Evolutionary conservation across 192 early-diverging fungal genomes (phyloP).

Genomic region (Dispira simplex): DNA sequence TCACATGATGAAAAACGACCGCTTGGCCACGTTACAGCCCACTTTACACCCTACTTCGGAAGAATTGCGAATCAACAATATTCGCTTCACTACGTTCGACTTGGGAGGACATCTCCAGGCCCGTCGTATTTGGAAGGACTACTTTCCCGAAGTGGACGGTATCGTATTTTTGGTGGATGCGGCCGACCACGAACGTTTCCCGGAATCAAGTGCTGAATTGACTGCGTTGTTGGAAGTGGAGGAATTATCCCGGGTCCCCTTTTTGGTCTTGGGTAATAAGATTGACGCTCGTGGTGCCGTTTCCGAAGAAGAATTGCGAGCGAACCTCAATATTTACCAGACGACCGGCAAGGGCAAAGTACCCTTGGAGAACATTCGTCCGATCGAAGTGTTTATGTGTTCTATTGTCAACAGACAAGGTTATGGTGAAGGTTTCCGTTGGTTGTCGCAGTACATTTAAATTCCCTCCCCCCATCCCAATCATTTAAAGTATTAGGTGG

Average conservation of each 20-base stretch:
- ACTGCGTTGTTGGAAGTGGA: slow-evolving; percentile 89
- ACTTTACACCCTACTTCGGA: slow-evolving; percentile 99
- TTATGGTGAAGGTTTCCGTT: slow-evolving; percentile 89
- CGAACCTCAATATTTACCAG: slow-evolving; percentile 82
- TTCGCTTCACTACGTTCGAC: slow-evolving; percentile 96
- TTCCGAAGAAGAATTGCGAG: slow-evolving; percentile 81
- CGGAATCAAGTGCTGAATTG: slow-evolving; percentile 87
- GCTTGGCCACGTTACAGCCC: slow-evolving; percentile 83
- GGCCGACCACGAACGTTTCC: slow-evolving; percentile 69
- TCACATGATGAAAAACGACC: slow-evolving; percentile 99
- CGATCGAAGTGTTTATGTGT: slow-evolving; percentile 99
- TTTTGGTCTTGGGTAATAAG: slow-evolving; percentile 98
- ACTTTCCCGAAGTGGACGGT: slow-evolving; percentile 95
- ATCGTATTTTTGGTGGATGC: slow-evolving; percentile 97
- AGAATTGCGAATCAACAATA: slow-evolving; percentile 92
- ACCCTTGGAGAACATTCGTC: slow-evolving; percentile 58
- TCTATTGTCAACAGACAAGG: slow-evolving; percentile 96
- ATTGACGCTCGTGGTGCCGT: slow-evolving; percentile 90
- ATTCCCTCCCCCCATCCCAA: too few relatives aligned
- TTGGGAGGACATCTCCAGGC: slow-evolving; percentile 94
- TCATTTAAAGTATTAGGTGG: background rate
- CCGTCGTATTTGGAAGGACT: slow-evolving; percentile 97
- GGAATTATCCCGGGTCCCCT: slow-evolving; percentile 81
- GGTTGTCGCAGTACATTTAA: slow-evolving; percentile 80
- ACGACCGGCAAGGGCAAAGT: slow-evolving; percentile 98